Percentiles rank a stretch among this genome's conserved stretches.
phyloP scores from a whole-genome alignment of 257 asterid species.

The Ajuga chamaepitys region DNA sequence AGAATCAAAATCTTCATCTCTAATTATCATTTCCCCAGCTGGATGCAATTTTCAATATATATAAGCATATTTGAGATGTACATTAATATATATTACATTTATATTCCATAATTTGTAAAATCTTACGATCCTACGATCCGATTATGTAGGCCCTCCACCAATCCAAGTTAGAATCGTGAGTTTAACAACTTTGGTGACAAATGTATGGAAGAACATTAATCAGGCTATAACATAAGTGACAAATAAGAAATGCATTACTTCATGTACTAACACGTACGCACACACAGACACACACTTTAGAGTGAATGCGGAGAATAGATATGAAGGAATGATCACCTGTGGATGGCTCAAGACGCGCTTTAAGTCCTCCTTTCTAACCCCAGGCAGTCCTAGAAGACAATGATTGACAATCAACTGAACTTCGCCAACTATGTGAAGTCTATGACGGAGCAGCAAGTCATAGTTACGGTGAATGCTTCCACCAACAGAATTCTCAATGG shows the following conservation, averaged over 20 bases:
- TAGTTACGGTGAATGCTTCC: constrained; percentile 96
- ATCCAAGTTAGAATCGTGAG: no score
- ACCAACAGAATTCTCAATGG: constrained; percentile 89
- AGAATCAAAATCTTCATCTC: no score
- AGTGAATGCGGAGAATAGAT: neutral
- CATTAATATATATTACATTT: no score
- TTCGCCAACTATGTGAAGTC: constrained; percentile 97
- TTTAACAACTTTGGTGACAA: no score
- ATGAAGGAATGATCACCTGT: constrained; percentile 67
- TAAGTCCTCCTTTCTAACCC: constrained; percentile 69
- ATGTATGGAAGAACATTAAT: neutral
- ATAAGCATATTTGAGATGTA: no score
- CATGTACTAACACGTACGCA: neutral
- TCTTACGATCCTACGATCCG: no score
- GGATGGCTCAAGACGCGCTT: constrained; percentile 86
- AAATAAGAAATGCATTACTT: neutral
- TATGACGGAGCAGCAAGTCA: constrained; percentile 78
- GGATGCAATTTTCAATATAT: no score
- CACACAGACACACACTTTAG: no score
- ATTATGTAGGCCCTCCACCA: no score
- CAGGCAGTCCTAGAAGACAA: constrained; percentile 86
- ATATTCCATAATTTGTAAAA: no score
- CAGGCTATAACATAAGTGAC: neutral
- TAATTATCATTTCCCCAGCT: no score
- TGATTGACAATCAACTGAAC: constrained; percentile 72